Conservation (phyloP, 495 filamentous ascomycete genomes). For the Aspergillus hancockii region DNA sequence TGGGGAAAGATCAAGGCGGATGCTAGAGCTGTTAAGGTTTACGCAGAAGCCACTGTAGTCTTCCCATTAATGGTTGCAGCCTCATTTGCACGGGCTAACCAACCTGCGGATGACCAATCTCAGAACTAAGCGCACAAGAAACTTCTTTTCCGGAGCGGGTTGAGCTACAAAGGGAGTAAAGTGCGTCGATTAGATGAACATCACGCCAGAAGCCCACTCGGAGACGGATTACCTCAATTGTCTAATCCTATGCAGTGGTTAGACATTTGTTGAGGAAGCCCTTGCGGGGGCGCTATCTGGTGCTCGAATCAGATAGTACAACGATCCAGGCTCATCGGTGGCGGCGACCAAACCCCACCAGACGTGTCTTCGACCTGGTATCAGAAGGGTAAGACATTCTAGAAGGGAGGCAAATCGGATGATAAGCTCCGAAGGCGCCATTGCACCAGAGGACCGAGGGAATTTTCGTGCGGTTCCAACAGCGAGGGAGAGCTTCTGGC, state of each 20-base stretch:
- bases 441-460: background rate
- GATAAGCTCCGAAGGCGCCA: background rate
- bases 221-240: background rate
- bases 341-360: conserved; percentile 2
- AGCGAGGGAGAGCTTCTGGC: conserved; percentile 1
- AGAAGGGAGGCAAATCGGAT: conserved; percentile 16
- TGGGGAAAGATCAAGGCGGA: conserved; percentile 97
- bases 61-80: conserved; percentile 95
- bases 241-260: background rate
- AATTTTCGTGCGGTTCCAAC: background rate
- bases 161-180: background rate
- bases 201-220: background rate
- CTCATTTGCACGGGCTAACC: conserved; percentile 67
- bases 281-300: background rate
- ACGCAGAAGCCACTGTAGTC: conserved; percentile 86
- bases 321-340: background rate
- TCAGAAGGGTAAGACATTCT: conserved; percentile 4
- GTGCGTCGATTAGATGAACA: background rate
- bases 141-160: background rate
- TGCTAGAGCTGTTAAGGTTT: conserved; percentile 88
- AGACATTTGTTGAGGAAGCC: background rate
- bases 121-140: conserved; percentile 13
- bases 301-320: background rate
- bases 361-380: background rate
- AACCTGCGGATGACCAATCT: conserved; percentile 3